These are phyloP conservation scores for Beta corolliflora DNA, from an alignment of 179 eudicot genomes.

Conservation along the genomic window DNA sequence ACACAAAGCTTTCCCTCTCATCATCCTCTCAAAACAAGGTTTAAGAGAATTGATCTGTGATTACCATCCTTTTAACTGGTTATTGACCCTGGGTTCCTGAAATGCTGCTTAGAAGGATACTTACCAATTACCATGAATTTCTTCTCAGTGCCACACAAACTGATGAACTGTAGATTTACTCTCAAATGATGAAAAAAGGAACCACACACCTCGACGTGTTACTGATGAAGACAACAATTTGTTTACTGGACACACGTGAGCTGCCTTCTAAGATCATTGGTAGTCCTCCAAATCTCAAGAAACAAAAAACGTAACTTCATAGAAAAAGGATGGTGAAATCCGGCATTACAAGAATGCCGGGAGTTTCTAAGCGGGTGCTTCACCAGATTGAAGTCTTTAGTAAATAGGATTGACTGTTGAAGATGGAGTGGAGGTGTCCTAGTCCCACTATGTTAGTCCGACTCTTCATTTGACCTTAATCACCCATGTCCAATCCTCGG, in stretches of 20 bases:
- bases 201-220: background rate
- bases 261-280: background rate
- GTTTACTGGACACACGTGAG: background rate
- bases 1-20: background rate
- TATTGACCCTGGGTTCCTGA: background rate
- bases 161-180: background rate
- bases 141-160: slow-evolving; percentile 9
- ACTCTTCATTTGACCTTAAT: too few species aligned
- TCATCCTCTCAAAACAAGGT: background rate
- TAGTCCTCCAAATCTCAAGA: background rate
- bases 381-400: background rate
- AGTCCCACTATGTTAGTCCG: too few species aligned
- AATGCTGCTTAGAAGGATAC: background rate
- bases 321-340: background rate
- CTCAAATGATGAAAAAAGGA: background rate
- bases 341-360: background rate
- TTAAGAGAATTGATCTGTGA: background rate
- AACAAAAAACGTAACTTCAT: background rate
- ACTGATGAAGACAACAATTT: background rate
- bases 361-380: background rate
- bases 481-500: too few species aligned
- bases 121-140: background rate
- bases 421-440: too few species aligned
- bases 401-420: background rate
- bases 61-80: background rate